Evolutionary conservation across 2,329 filamentous ascomycete species (phyloP), one percentile per base, ranked within the genome.

Genomic region (Dothideomycetes sp.): DNA sequence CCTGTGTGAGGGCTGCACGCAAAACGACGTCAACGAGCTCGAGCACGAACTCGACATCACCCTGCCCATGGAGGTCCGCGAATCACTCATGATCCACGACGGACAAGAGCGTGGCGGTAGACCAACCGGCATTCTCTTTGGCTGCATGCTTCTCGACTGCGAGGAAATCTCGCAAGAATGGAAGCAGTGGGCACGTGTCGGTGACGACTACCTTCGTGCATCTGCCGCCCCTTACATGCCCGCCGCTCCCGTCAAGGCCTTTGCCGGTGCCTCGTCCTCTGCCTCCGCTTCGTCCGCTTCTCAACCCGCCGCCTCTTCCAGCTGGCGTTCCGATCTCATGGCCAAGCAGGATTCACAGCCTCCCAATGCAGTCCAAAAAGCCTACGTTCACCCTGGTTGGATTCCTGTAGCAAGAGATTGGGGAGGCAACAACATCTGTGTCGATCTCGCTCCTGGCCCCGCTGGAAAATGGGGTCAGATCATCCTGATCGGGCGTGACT

Each of bases 91-190:
- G 67, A 63, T 86, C 39, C 91, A 98, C 61, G 91, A 98, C 56
- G 91, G 91, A n/a, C 91, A 98, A 63, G 91, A 98, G 65, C 82
- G 91, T 49, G 85, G 87, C 47, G 91, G 91, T 48, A 73, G 74
- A 43, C 91, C 91, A 1, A 95, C 89, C 0, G 91, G 91, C 48
- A 82, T 96, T 51, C 77, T 98, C 46, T 96, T 98, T 54, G 77
- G 88, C 45, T 82, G 78, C 59, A 98, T 98, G 91, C 67, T 98
- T 48, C 76, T 98, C 44, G 91, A 98, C 62, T 96, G 91, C 57
- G 91, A 98, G 62, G 91, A 98, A 59, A 94, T 98, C 52, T 82
- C 94, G 16, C 87, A 95, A 61, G 91, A 98, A 60, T 96, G 89
- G 85, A 82, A 84, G 54, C 93, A 94, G 58, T 98, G 91, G 91